Base-by-base conservation (phyloP, 257 asterid species). In the Craterostigma plantagineum region DNA sequence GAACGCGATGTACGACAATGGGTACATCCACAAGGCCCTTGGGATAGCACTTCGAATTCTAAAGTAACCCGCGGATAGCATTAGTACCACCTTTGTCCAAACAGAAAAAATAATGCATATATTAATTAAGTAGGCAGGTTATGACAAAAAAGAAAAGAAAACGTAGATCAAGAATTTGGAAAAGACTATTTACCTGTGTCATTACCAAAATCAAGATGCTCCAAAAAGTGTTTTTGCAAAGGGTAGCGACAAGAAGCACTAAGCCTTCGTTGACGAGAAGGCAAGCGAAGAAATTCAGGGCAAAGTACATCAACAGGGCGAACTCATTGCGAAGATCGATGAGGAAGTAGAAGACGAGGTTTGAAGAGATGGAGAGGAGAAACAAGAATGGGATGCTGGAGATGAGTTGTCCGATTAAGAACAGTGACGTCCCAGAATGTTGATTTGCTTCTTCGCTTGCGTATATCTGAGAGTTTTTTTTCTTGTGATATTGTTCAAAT, bases 1-100 rank as follows among this genome's bases (percentile, higher is more conserved):
- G 75, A 83, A 90, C 7, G 99, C 61, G 23, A 90, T 16, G 65
- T 83, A 83, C 4, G 99, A 83, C 16, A 80, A 14, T 14, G 99
- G 99, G 65, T 90, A 90, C 80, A 69, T 65, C 99, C 99, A 90
- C n/a, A 72, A 71, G 7, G 79, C 74, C 49, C 62, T 52, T 0
- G 94, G 94, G 67, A 90, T 71, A 37, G 73, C 76, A 39, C 85
- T 67, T 48, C 96, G 75, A 35, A 90, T 65, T 73, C 99, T 69
- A 51, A 79, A 83, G 62, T 72, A 72, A 46, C 99, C 99, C n/a
- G 92, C 96, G 7, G 99, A 72, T 44, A 90, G 76, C 80, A 90
- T 90, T 93, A 90, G 67, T 46, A 73, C 63, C 63, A 77, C 69
- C 99, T 90, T 84, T 5, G 15, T 7, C 4, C 15, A 14, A 10